Conservation (phyloP, 805 yeast species). For the Jamesozyma piceae region DNA sequence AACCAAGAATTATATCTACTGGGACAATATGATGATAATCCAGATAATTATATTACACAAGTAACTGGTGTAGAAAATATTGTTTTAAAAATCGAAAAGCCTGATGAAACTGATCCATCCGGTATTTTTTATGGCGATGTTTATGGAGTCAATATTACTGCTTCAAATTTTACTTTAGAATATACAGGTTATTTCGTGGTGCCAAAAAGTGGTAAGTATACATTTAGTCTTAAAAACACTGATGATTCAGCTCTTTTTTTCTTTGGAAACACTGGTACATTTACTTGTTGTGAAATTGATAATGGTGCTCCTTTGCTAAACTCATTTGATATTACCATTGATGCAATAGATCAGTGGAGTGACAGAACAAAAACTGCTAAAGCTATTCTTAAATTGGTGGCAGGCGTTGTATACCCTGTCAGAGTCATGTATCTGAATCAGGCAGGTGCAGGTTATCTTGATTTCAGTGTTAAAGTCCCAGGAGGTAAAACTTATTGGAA, state of each 20-base stretch:
- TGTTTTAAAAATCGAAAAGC: not conserved
- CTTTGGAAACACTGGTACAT: constrained; percentile 27
- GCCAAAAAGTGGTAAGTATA: constrained; percentile 25
- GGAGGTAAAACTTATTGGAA: too few relatives aligned
- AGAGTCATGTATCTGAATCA: not conserved
- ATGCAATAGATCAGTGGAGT: not conserved
- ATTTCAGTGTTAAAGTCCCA: too few relatives aligned
- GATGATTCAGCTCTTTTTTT: constrained; percentile 26
- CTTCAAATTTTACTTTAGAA: constrained; percentile 19
- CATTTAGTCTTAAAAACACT: constrained; percentile 14
- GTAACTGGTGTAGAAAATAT: not conserved
- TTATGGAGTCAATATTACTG: not conserved
- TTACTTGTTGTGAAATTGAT: constrained; percentile 6
- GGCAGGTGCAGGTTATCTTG: not conserved
- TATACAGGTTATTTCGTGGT: constrained; percentile 27
- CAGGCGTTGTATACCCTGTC: too few relatives aligned
- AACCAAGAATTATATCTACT: not conserved
- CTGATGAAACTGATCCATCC: not conserved
- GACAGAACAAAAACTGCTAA: too few relatives aligned
- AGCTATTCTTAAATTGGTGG: too few relatives aligned
- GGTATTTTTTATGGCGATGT: not conserved
- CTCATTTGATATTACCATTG: not conserved
- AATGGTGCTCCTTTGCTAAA: not conserved
- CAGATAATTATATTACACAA: not conserved
- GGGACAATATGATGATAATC: not conserved